These are phyloP conservation scores for Metschnikowia lachancei DNA, from an alignment of 805 yeast species.

Conservation along the genomic window DNA sequence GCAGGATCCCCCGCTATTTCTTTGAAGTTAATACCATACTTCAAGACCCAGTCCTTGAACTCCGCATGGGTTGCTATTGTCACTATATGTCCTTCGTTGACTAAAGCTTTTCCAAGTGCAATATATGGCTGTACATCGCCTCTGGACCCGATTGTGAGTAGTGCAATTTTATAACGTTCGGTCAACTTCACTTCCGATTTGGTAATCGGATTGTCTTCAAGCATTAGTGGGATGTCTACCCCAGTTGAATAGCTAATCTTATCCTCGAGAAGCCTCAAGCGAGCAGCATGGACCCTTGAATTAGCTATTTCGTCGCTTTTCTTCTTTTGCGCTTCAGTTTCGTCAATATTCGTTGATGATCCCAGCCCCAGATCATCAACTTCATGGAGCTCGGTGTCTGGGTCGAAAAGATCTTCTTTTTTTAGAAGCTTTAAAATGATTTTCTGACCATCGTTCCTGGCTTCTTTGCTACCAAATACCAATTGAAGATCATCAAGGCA, in stretches of 20 bases:
- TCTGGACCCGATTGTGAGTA: constrained; percentile 88
- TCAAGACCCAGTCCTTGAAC: constrained; percentile 69
- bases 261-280: constrained; percentile 65
- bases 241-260: constrained; percentile 59
- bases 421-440: constrained; percentile 40
- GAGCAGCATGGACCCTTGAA: constrained; percentile 49
- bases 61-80: constrained; percentile 85
- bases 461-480: constrained; percentile 63
- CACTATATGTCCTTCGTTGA: constrained; percentile 78
- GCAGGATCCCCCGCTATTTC: constrained; percentile 92
- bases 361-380: constrained; percentile 10
- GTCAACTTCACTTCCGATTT: constrained; percentile 53
- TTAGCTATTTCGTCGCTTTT: constrained; percentile 8
- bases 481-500: constrained; percentile 77
- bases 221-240: constrained; percentile 61
- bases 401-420: constrained; percentile 24
- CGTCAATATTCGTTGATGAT: constrained; percentile 6
- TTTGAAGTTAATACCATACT: constrained; percentile 64
- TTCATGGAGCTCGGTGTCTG: constrained; percentile 35
- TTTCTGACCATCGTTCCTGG: constrained; percentile 71
- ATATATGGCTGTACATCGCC: constrained; percentile 98
- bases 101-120: constrained; percentile 77
- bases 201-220: constrained; percentile 61
- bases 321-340: constrained; percentile 4
- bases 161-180: constrained; percentile 55